These are phyloP conservation scores for Penicillium sp. DNA, from an alignment of 2,329 filamentous ascomycete genomes.

Conservation along the genomic window DNA sequence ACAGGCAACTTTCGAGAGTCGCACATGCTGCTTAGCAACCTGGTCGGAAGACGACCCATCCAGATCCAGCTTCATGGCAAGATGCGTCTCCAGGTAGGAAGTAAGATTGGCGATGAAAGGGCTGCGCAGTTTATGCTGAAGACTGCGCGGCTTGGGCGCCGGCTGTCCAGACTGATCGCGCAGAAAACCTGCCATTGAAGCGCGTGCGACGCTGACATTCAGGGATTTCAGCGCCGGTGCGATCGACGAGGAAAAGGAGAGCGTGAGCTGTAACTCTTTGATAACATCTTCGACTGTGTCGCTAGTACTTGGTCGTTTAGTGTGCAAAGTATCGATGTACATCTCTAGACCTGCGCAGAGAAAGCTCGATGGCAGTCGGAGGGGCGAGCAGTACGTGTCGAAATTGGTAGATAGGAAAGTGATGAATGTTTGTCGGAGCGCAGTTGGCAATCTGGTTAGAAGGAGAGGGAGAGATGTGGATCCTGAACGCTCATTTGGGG, in stretches of 20 bases:
- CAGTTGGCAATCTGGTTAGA: slow-evolving; percentile 50
- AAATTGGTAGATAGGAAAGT: slow-evolving; percentile 51
- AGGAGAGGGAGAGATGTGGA: slow-evolving; percentile 52
- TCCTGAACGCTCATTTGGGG: slow-evolving; percentile 21
- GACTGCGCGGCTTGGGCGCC: slow-evolving; percentile 3
- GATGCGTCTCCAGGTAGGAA: slow-evolving; percentile 37
- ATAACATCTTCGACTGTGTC: slow-evolving; percentile 30
- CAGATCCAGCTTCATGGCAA: slow-evolving; percentile 41
- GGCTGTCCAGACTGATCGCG: not conserved
- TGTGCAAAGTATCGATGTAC: slow-evolving; percentile 26
- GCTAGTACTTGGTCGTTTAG: not conserved
- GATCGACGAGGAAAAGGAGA: slow-evolving; percentile 37
- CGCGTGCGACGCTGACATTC: slow-evolving; percentile 35
- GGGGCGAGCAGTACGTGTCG: slow-evolving; percentile 47
- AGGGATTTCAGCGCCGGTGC: slow-evolving; percentile 35
- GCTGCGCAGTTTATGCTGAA: slow-evolving; percentile 12
- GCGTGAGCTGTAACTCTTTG: slow-evolving; percentile 40
- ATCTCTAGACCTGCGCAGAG: slow-evolving; percentile 46
- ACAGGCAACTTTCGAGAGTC: slow-evolving; percentile 39
- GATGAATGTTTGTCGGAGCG: slow-evolving; percentile 49
- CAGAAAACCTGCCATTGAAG: slow-evolving; percentile 24
- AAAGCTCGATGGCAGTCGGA: slow-evolving; percentile 46
- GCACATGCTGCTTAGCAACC: slow-evolving; percentile 26
- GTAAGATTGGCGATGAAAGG: slow-evolving; percentile 26
- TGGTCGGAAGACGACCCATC: slow-evolving; percentile 12